phyloP scores from a whole-genome alignment of 164 flowering plant species.

The Vitis rupestris region DNA sequence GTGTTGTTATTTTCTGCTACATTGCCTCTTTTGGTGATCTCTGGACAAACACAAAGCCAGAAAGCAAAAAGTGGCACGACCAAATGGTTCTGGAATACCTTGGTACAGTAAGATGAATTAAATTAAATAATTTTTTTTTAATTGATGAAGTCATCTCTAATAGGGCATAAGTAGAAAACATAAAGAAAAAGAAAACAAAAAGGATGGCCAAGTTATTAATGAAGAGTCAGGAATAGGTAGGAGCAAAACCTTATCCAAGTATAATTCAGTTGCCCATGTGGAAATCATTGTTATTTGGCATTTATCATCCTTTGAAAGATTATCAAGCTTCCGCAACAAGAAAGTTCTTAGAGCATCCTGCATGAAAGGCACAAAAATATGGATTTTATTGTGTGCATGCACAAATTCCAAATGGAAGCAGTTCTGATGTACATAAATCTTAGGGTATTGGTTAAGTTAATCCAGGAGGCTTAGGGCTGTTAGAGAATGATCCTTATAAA shows the following conservation, averaged over 20 bases:
- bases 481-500: too few species aligned
- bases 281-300: conserved; percentile 98
- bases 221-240: background rate
- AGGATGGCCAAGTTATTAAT: background rate
- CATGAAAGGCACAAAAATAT: conserved; percentile 17
- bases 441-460: too few species aligned
- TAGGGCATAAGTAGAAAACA: background rate
- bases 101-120: too few species aligned
- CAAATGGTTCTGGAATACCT: too few species aligned
- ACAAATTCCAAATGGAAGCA: background rate
- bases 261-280: conserved; percentile 96
- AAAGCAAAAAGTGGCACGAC: too few species aligned
- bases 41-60: too few species aligned
- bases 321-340: conserved; percentile 87
- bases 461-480: too few species aligned
- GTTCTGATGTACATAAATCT: background rate
- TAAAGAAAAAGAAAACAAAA: background rate
- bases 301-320: conserved; percentile 84
- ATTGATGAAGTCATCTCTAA: background rate
- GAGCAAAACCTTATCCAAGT: conserved; percentile 85
- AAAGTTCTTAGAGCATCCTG: conserved; percentile 98
- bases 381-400: background rate
- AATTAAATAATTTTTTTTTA: too few species aligned
- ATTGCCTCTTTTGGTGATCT: too few species aligned
- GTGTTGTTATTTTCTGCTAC: too few species aligned